These are phyloP conservation scores for Coniochaeta hoffmannii DNA, from an alignment of 2,329 filamentous ascomycete genomes.

Conservation along the genomic window DNA sequence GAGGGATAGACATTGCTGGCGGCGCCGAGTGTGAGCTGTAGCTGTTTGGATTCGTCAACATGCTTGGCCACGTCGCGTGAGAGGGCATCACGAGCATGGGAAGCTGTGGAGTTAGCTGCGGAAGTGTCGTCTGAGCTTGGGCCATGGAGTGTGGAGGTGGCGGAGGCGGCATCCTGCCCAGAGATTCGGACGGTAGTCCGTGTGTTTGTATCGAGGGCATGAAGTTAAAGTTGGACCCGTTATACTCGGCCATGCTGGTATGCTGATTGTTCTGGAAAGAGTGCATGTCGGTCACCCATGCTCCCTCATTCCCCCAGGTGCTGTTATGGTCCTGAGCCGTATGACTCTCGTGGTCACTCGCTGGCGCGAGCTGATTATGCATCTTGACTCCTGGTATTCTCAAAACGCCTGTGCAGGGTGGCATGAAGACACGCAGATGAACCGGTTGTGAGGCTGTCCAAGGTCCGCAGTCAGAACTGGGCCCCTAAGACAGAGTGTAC, in stretches of 20 bases:
- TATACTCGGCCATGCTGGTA: constrained; percentile 62
- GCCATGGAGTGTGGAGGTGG: constrained; percentile 53
- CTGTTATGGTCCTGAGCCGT: constrained; percentile 33
- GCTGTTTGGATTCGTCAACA: constrained; percentile 64
- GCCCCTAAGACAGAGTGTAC: constrained; percentile 3
- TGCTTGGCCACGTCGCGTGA: constrained; percentile 68
- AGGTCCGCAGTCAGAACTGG: background rate
- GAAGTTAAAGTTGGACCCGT: constrained; percentile 51
- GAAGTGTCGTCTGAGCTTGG: constrained; percentile 42
- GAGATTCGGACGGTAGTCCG: constrained; percentile 40
- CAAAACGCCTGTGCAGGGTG: constrained; percentile 11
- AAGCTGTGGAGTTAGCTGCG: constrained; percentile 48
- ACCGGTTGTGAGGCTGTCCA: constrained; percentile 10
- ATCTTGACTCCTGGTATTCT: constrained; percentile 23
- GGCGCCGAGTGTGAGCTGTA: constrained; percentile 45
- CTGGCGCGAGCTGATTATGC: constrained; percentile 37
- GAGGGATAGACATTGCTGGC: constrained; percentile 25
- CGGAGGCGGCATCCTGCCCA: constrained; percentile 49
- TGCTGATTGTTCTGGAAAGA: constrained; percentile 50
- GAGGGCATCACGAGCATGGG: constrained; percentile 67
- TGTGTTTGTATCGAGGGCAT: constrained; percentile 41
- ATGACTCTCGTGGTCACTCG: constrained; percentile 30
- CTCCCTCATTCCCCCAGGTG: constrained; percentile 32
- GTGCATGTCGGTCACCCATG: constrained; percentile 51
- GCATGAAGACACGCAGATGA: constrained; percentile 8